phyloP scores from a whole-genome alignment of 2,329 filamentous ascomycete species.

The Ophiostoma perfectum region DNA sequence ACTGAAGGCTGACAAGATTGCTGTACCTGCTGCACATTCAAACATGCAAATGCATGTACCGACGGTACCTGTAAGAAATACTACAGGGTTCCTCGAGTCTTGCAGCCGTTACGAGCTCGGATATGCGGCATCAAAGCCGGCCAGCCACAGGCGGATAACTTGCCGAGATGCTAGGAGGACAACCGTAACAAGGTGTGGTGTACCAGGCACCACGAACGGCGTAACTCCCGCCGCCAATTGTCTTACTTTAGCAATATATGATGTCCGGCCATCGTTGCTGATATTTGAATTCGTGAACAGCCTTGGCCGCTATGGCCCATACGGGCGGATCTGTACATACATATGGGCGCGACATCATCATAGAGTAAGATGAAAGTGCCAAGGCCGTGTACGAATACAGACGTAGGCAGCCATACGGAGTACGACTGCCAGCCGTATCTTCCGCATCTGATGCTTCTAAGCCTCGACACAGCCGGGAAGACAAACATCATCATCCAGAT shows the following conservation, averaged over 20 bases:
- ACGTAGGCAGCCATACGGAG: neutral
- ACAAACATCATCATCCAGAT: neutral
- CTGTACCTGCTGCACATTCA: neutral
- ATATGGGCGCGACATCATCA: too few species aligned
- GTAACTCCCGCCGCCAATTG: too few species aligned
- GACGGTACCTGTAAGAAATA: neutral
- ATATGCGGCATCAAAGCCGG: neutral
- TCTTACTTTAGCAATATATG: too few species aligned
- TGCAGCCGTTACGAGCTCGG: neutral
- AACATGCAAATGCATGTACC: neutral
- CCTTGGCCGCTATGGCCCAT: too few species aligned
- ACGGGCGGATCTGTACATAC: too few species aligned
- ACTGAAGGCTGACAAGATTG: neutral
- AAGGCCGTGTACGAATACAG: neutral
- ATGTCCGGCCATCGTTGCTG: too few species aligned
- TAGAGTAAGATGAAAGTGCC: neutral
- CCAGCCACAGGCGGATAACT: neutral
- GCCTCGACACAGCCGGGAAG: neutral
- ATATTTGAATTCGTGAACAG: too few species aligned
- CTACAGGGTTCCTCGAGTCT: neutral
- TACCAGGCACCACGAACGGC: neutral
- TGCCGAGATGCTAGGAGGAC: neutral
- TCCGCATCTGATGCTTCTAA: neutral
- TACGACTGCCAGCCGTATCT: too few species aligned
- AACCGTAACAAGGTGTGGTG: neutral